A percentile compares a stretch with the other conserved stretches of the same genome.
These are phyloP conservation scores for Eucalyptus polyanthemos DNA, from an alignment of 345 rosid species.

Conservation along the genomic window DNA sequence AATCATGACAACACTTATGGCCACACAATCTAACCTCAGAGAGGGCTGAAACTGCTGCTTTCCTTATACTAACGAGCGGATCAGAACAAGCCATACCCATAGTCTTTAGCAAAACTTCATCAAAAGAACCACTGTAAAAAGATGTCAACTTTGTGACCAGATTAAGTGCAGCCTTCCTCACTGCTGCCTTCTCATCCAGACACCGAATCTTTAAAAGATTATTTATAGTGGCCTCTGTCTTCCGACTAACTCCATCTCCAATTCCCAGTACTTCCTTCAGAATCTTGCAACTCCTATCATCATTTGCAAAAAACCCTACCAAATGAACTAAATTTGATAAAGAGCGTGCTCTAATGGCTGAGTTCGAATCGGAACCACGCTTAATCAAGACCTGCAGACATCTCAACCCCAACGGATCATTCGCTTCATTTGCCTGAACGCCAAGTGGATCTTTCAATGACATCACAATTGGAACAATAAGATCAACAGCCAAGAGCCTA, in stretches of 20 bases:
- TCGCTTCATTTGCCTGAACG: conserved; percentile 4
- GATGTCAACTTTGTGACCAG: conserved; percentile 56
- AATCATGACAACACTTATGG: too few relatives aligned
- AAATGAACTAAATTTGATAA: conserved; percentile 73
- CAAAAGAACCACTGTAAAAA: conserved; percentile 54
- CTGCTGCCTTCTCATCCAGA: conserved; percentile 82
- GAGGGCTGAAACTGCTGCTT: conserved; percentile 76
- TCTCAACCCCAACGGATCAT: conserved; percentile 38
- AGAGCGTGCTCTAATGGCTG: conserved; percentile 67
- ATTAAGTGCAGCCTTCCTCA: conserved; percentile 72
- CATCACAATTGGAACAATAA: conserved; percentile 44
- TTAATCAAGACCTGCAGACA: conserved; percentile 58
- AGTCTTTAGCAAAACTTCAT: conserved; percentile 53
- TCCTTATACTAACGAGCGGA: conserved; percentile 86
- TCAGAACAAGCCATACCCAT: conserved; percentile 94
- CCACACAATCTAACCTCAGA: too few relatives aligned
- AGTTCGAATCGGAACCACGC: conserved; percentile 63
- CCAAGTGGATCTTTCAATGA: conserved; percentile 35
- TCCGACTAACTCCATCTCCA: conserved; percentile 9
- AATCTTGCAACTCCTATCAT: conserved; percentile 28
- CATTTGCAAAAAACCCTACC: conserved; percentile 38
- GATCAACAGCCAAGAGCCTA: conserved; percentile 70
- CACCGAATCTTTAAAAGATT: conserved; percentile 62
- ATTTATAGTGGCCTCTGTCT: conserved; percentile 27
- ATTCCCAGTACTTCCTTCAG: conserved; percentile 48